phyloP scores from a whole-genome alignment of 2,329 filamentous ascomycete species.

The Ophiostoma triangulosporum region DNA sequence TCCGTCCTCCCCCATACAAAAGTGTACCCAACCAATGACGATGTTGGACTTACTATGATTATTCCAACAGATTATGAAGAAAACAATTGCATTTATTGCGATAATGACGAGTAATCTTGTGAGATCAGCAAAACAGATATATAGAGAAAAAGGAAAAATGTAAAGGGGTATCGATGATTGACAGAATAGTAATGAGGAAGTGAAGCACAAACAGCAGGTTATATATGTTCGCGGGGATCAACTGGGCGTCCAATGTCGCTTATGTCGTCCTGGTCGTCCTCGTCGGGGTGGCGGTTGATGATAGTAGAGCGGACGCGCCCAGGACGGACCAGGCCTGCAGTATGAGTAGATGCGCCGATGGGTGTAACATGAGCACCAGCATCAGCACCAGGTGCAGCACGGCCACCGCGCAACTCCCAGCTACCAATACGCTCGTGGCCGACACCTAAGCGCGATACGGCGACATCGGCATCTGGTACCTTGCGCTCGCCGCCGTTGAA shows the following conservation, averaged over 20 bases:
- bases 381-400: conserved; percentile 2
- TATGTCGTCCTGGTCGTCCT: conserved; percentile 22
- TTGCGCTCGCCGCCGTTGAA: conserved; percentile 34
- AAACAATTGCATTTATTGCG: no score
- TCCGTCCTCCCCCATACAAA: no score
- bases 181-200: no score
- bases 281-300: conserved; percentile 5
- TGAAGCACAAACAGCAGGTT: neutral
- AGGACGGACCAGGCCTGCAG: conserved; percentile 9
- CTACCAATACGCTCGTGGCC: conserved; percentile 34
- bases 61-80: no score
- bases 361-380: neutral
- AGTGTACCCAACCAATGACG: no score
- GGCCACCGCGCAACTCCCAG: conserved; percentile 29
- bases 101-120: no score
- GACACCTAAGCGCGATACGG: conserved; percentile 25
- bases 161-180: no score
- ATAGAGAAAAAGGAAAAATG: no score
- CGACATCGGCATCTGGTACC: conserved; percentile 29
- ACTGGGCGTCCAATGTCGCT: conserved; percentile 27
- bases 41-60: no score
- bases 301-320: conserved; percentile 12
- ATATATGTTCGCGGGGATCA: conserved; percentile 25
- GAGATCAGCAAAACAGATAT: no score
- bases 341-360: neutral